Conservation (phyloP, 768 basidiomycete genomes). For the Suillus fuscotomentosus region DNA sequence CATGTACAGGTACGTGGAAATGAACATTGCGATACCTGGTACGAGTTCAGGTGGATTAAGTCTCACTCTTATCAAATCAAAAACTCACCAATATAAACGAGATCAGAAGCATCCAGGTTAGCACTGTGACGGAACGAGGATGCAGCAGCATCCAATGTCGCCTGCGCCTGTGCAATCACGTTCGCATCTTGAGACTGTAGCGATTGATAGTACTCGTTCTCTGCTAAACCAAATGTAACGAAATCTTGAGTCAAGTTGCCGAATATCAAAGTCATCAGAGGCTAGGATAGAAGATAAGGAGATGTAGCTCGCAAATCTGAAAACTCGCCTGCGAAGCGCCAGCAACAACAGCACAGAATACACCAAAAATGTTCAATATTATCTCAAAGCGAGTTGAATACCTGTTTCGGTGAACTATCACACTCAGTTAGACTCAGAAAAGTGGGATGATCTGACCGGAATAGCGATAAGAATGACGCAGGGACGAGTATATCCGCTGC, state of each 20-base stretch:
- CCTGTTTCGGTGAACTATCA: constrained; percentile 36
- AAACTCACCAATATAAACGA: constrained; percentile 37
- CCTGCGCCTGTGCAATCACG: not conserved
- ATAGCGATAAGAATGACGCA: constrained; percentile 42
- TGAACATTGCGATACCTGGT: constrained; percentile 44
- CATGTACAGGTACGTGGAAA: constrained; percentile 44
- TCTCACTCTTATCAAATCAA: constrained; percentile 8
- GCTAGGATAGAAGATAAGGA: constrained; percentile 15
- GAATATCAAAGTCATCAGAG: constrained; percentile 47
- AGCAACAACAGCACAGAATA: constrained; percentile 67
- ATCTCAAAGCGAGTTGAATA: constrained; percentile 76
- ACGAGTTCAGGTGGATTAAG: not conserved
- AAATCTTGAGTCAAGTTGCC: constrained; percentile 44
- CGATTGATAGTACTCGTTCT: constrained; percentile 1
- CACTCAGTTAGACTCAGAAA: too few relatives aligned
- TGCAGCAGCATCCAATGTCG: constrained; percentile 11
- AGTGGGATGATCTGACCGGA: constrained; percentile 37
- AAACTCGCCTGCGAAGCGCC: constrained; percentile 74
- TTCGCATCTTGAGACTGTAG: constrained; percentile 15
- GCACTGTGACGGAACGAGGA: constrained; percentile 27
- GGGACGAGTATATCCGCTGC: constrained; percentile 34
- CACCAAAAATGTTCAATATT: constrained; percentile 63
- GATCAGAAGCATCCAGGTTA: constrained; percentile 34
- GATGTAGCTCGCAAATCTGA: not conserved
- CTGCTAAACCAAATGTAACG: constrained; percentile 29